Conservation (phyloP, 2,329 filamentous ascomycete genomes). For the Pestalotiopsis sp. region DNA sequence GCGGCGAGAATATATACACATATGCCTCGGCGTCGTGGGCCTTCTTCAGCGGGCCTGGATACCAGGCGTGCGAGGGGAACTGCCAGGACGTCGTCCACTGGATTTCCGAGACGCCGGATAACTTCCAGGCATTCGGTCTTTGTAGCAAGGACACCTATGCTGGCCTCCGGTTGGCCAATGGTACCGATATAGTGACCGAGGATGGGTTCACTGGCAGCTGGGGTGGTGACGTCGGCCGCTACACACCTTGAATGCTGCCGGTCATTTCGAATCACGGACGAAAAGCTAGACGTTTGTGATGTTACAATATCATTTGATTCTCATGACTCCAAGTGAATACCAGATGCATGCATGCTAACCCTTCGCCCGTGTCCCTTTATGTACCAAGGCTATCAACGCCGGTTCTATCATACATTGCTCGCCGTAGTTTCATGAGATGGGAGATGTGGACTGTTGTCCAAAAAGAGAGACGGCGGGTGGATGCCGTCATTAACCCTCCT, state of each 20-base stretch:
- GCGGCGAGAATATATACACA: slow-evolving; percentile 42
- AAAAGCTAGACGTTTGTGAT: neutral
- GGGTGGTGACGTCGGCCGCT: slow-evolving; percentile 41
- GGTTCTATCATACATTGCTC: slow-evolving; percentile 14
- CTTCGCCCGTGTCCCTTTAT: neutral
- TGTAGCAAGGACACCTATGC: slow-evolving; percentile 42
- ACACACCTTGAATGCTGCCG: slow-evolving; percentile 29
- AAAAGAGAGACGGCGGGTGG: neutral
- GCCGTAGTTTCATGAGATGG: slow-evolving; percentile 12
- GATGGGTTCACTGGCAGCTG: slow-evolving; percentile 39
- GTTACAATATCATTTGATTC: slow-evolving; percentile 12
- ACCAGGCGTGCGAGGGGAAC: slow-evolving; percentile 35
- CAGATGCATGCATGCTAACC: slow-evolving; percentile 12
- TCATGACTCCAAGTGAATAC: slow-evolving; percentile 9
- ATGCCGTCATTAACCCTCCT: neutral
- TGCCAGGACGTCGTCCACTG: slow-evolving; percentile 44
- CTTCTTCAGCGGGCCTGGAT: slow-evolving; percentile 44
- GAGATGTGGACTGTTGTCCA: neutral
- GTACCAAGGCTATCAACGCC: slow-evolving; percentile 10
- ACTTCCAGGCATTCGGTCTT: slow-evolving; percentile 44
- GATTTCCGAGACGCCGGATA: slow-evolving; percentile 39
- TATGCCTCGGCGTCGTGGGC: slow-evolving; percentile 47
- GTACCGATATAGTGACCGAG: slow-evolving; percentile 33
- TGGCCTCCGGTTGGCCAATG: slow-evolving; percentile 39
- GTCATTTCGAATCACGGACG: neutral